A percentile compares a stretch with the other conserved stretches of the same genome.
These are phyloP conservation scores for Ensete glaucum DNA, from an alignment of 176 grass and related monocot species.

Conservation along the genomic window DNA sequence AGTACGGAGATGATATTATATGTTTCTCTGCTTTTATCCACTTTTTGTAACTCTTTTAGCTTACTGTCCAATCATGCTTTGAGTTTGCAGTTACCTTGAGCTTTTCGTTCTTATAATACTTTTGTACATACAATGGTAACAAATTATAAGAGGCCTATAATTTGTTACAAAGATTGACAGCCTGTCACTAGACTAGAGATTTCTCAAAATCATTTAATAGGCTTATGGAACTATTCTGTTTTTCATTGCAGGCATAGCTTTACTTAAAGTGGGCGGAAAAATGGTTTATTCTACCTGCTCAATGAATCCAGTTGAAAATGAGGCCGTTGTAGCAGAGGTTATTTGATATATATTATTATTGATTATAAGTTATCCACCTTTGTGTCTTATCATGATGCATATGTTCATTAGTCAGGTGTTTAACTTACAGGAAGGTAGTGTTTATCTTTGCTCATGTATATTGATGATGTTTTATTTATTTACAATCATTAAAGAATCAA, in stretches of 20 bases:
- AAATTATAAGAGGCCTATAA: no score
- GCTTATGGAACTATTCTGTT: neutral
- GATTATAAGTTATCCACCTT: neutral
- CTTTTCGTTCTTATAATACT: neutral
- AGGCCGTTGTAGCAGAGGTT: conserved; percentile 91
- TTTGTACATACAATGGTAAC: neutral
- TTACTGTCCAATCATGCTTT: neutral
- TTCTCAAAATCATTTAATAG: neutral
- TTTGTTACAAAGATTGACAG: neutral
- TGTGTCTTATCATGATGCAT: neutral
- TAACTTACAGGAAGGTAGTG: neutral
- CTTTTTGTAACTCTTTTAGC: neutral
- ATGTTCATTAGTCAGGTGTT: neutral
- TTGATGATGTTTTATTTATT: neutral
- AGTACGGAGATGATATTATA: neutral
- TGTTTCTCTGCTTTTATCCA: neutral
- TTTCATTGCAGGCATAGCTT: conserved; percentile 53
- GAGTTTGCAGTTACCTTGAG: neutral
- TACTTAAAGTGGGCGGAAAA: conserved; percentile 82
- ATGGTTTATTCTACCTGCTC: conserved; percentile 99
- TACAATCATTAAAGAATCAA: neutral
- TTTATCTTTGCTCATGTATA: neutral
- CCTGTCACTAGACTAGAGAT: neutral
- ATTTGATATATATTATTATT: neutral
- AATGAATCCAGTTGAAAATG: conserved; percentile 98